Evolutionary conservation across 2,329 filamentous ascomycete genomes (phyloP).

Genomic region (Cercospora janseana): DNA sequence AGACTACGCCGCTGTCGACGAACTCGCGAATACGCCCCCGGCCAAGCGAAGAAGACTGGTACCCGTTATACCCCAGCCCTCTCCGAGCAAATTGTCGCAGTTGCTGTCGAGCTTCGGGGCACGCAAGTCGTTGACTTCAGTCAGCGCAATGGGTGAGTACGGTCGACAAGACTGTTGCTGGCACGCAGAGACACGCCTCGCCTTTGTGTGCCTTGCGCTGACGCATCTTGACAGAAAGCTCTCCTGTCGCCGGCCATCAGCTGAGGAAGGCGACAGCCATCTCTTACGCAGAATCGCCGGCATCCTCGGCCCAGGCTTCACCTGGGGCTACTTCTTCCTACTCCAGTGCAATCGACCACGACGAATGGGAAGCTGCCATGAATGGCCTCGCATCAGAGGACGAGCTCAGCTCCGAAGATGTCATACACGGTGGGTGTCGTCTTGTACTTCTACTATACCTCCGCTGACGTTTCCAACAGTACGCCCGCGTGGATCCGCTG

Average conservation of each 20-base stretch:
- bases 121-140: slow-evolving; percentile 28
- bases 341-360: slow-evolving; percentile 7
- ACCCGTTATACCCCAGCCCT: slow-evolving; percentile 17
- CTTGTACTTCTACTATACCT: too few relatives aligned
- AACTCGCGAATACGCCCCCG: slow-evolving; percentile 18
- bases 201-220: too few relatives aligned
- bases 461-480: slow-evolving; percentile 4
- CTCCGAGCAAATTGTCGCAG: slow-evolving; percentile 22
- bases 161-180: too few relatives aligned
- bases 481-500: slow-evolving; percentile 15
- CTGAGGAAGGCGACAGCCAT: slow-evolving; percentile 19
- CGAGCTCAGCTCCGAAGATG: slow-evolving; percentile 27
- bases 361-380: slow-evolving; percentile 2
- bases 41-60: slow-evolving; percentile 28
- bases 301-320: slow-evolving; percentile 17
- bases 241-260: slow-evolving; percentile 15
- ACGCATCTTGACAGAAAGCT: too few relatives aligned
- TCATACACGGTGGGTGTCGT: slow-evolving; percentile 22
- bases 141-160: slow-evolving; percentile 30
- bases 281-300: slow-evolving; percentile 29
- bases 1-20: background rate
- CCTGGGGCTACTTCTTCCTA: slow-evolving; percentile 19
- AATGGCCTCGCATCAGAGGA: slow-evolving; percentile 23
- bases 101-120: slow-evolving; percentile 34
- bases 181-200: too few relatives aligned